phyloP scores from a whole-genome alignment of 352 stramenopile genomes.

The Pythium sukuiense region DNA sequence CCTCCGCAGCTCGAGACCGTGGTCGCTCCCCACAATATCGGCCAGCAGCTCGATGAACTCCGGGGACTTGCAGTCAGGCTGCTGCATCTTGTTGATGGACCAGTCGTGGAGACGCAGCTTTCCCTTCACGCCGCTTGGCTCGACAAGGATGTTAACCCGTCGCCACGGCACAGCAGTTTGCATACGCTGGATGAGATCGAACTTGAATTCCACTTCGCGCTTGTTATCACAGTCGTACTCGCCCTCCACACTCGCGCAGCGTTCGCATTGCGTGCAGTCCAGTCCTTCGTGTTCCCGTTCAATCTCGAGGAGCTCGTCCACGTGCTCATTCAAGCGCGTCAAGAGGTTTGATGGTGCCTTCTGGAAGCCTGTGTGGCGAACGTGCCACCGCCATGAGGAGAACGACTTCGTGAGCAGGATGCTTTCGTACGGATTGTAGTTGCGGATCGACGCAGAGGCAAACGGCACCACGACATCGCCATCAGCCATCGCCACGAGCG shows the following conservation, averaged over 20 bases:
- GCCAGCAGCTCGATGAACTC: slow-evolving; percentile 80
- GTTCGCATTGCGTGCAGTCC: slow-evolving; percentile 35
- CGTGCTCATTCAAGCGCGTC: slow-evolving; percentile 37
- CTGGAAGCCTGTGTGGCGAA: slow-evolving; percentile 65
- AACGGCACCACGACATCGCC: slow-evolving; percentile 76
- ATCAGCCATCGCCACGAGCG: slow-evolving; percentile 74
- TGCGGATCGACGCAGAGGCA: slow-evolving; percentile 69
- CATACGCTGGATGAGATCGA: slow-evolving; percentile 56
- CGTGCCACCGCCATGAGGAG: slow-evolving; percentile 66
- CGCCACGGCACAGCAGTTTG: slow-evolving; percentile 57
- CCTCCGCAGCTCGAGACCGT: slow-evolving; percentile 37
- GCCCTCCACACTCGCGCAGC: slow-evolving; percentile 55
- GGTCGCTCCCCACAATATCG: slow-evolving; percentile 63
- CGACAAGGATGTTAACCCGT: slow-evolving; percentile 66
- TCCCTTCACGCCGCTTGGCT: slow-evolving; percentile 60
- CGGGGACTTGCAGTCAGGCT: slow-evolving; percentile 50
- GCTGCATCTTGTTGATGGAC: slow-evolving; percentile 78
- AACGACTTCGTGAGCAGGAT: slow-evolving; percentile 52
- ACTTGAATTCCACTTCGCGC: slow-evolving; percentile 74
- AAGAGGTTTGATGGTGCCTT: slow-evolving; percentile 29
- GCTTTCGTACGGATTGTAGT: slow-evolving; percentile 64
- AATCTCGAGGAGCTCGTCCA: slow-evolving; percentile 46
- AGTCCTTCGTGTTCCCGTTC: slow-evolving; percentile 35
- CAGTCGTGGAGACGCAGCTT: slow-evolving; percentile 80
- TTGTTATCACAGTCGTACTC: slow-evolving; percentile 72